A percentile compares a stretch with the other conserved stretches of the same genome.
Conservation (phyloP, 345 rosid species). For the Ricinus communis region DNA sequence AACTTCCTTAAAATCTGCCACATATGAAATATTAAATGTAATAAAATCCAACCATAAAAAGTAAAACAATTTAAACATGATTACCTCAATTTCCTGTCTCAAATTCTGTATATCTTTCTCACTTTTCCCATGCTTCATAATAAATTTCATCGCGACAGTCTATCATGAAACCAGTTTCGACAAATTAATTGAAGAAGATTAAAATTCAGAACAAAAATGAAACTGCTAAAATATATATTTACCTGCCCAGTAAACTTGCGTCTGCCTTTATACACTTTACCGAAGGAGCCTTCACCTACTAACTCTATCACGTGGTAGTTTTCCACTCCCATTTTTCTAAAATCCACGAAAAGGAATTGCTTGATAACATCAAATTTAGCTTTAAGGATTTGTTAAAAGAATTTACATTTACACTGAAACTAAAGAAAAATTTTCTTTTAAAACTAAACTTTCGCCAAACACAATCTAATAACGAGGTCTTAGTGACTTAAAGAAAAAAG, state of each 20-base stretch:
- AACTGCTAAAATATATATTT: slow-evolving; percentile 1
- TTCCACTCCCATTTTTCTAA: slow-evolving; percentile 67
- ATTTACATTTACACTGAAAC: no score
- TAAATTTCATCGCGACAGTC: slow-evolving; percentile 99
- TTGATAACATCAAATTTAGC: no score
- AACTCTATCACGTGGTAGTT: slow-evolving; percentile 92
- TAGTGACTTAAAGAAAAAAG: no score
- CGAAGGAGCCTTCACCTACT: slow-evolving; percentile 97
- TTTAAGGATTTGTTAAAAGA: no score
- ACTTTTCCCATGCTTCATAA: slow-evolving; percentile 90
- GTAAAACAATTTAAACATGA: neutral
- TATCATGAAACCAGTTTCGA: slow-evolving; percentile 22
- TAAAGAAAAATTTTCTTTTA: neutral
- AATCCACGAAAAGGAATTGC: neutral
- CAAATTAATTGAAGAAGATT: neutral
- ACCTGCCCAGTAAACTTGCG: slow-evolving; percentile 89
- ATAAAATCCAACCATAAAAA: neutral
- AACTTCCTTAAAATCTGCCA: slow-evolving; percentile 87
- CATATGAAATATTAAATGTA: slow-evolving; percentile 14
- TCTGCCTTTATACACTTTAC: slow-evolving; percentile 91
- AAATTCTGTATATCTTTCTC: slow-evolving; percentile 87
- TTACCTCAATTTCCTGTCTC: slow-evolving; percentile 95
- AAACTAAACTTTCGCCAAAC: neutral
- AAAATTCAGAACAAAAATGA: neutral
- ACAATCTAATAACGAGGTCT: no score